phyloP scores from a whole-genome alignment of 805 yeast genomes.

The Candida sonorensis region DNA sequence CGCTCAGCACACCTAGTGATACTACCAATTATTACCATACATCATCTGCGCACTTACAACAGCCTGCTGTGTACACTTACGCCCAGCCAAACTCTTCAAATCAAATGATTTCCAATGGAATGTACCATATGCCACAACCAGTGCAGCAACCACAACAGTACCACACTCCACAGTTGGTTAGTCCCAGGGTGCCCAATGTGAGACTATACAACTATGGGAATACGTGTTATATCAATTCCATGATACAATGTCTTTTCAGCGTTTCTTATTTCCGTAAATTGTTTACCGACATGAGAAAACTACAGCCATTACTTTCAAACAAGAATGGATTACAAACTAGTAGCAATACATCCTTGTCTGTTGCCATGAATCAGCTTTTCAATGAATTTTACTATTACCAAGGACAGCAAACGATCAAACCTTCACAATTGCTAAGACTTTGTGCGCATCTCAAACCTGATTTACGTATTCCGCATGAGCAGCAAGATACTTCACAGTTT shows the following conservation, averaged over 20 bases:
- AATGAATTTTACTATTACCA: slow-evolving; percentile 45
- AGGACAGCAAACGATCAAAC: slow-evolving; percentile 58
- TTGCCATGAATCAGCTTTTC: slow-evolving; percentile 48
- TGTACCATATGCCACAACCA: too few relatives aligned
- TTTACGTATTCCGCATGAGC: slow-evolving; percentile 62
- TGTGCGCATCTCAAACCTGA: slow-evolving; percentile 58
- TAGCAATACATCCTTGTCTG: slow-evolving; percentile 28
- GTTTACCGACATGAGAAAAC: slow-evolving; percentile 33
- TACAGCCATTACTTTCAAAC: slow-evolving; percentile 12
- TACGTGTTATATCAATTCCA: slow-evolving; percentile 71
- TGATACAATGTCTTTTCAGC: slow-evolving; percentile 64
- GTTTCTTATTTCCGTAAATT: slow-evolving; percentile 41
- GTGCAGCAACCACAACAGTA: background rate
- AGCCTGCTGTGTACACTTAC: too few relatives aligned
- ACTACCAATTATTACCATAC: too few relatives aligned
- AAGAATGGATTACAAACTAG: too few relatives aligned
- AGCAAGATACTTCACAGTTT: slow-evolving; percentile 79
- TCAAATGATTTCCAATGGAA: too few relatives aligned
- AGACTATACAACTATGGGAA: slow-evolving; percentile 61
- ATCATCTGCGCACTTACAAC: too few relatives aligned
- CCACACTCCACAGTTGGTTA: background rate
- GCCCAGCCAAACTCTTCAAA: too few relatives aligned
- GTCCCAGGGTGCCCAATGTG: slow-evolving; percentile 6
- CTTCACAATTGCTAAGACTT: slow-evolving; percentile 43
- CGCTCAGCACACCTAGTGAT: too few relatives aligned